A percentile compares a stretch with the other conserved stretches of the same genome.
These are phyloP conservation scores for Fusarium paranaense DNA, from an alignment of 2,329 filamentous ascomycete species.

Conservation along the genomic window DNA sequence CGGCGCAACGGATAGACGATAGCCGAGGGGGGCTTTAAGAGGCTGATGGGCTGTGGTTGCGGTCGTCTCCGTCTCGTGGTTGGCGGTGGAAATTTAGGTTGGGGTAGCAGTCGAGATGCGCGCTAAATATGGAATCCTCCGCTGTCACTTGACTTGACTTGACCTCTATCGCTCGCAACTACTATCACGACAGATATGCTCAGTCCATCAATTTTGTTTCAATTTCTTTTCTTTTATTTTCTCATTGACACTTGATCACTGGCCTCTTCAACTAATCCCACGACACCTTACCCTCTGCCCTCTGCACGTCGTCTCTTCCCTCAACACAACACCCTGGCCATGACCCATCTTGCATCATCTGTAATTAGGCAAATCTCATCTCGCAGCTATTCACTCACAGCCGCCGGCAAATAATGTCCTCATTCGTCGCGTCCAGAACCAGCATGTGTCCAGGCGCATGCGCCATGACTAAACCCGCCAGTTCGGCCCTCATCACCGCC, in stretches of 20 bases:
- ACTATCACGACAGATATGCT: neutral
- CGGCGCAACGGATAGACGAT: neutral
- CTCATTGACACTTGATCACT: neutral
- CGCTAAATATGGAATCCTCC: slow-evolving; percentile 26
- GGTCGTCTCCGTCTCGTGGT: slow-evolving; percentile 5
- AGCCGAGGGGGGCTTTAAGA: slow-evolving; percentile 2
- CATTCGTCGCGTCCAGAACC: slow-evolving; percentile 63
- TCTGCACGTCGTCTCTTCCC: neutral
- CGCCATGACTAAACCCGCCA: slow-evolving; percentile 68
- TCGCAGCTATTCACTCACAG: neutral
- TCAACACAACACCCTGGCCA: neutral
- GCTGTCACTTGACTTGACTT: slow-evolving; percentile 44
- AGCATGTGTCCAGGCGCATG: slow-evolving; percentile 74
- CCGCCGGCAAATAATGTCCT: slow-evolving; percentile 46
- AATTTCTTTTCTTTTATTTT: neutral
- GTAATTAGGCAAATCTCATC: slow-evolving; percentile 1
- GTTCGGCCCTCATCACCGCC: slow-evolving; percentile 66
- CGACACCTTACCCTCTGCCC: neutral
- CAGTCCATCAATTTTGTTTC: neutral
- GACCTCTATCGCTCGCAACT: slow-evolving; percentile 15
- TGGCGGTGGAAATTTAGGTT: slow-evolving; percentile 27
- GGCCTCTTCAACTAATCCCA: neutral
- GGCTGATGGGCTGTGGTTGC: neutral
- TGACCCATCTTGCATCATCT: slow-evolving; percentile 1
- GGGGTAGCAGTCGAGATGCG: slow-evolving; percentile 7